Conservation (phyloP, 495 filamentous ascomycete species). For the Apiosordaria backusii region DNA sequence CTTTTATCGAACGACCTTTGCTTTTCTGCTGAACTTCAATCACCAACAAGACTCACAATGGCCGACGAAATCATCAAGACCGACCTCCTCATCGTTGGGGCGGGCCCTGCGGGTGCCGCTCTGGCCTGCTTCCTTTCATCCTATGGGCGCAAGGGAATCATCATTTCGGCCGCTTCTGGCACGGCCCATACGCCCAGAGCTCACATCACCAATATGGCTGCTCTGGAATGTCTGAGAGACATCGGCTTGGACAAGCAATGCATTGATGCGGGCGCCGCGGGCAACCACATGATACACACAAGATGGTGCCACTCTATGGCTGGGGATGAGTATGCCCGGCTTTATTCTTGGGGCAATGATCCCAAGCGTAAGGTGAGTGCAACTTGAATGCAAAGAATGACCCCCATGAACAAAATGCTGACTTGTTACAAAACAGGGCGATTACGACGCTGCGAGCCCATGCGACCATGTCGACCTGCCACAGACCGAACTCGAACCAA, state of each 20-base stretch:
- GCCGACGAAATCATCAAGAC: conserved; percentile 37
- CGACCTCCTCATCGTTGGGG: conserved; percentile 52
- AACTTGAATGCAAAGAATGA: conserved; percentile 12
- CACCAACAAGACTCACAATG: conserved; percentile 6
- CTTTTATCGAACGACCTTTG: background rate
- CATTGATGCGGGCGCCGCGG: conserved; percentile 31
- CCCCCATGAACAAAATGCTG: background rate
- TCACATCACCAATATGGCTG: conserved; percentile 52
- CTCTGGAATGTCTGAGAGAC: conserved; percentile 51
- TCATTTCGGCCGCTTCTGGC: conserved; percentile 44
- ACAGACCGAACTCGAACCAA: conserved; percentile 51
- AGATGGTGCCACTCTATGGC: conserved; percentile 55
- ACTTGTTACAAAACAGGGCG: conserved; percentile 36
- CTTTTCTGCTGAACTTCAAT: background rate
- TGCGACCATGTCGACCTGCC: conserved; percentile 48
- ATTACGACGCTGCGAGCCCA: conserved; percentile 51
- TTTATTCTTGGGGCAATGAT: conserved; percentile 53
- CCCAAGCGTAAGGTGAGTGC: conserved; percentile 40
- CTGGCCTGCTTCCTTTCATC: conserved; percentile 53
- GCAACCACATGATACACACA: conserved; percentile 47
- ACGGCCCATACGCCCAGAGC: conserved; percentile 53
- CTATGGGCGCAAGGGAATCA: conserved; percentile 49
- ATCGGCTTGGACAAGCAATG: conserved; percentile 48
- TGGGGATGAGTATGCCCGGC: conserved; percentile 52
- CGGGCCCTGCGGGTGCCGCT: conserved; percentile 53